Evolutionary conservation across 2,329 filamentous ascomycete species (phyloP).

Genomic region (Botrytis sinoallii): DNA sequence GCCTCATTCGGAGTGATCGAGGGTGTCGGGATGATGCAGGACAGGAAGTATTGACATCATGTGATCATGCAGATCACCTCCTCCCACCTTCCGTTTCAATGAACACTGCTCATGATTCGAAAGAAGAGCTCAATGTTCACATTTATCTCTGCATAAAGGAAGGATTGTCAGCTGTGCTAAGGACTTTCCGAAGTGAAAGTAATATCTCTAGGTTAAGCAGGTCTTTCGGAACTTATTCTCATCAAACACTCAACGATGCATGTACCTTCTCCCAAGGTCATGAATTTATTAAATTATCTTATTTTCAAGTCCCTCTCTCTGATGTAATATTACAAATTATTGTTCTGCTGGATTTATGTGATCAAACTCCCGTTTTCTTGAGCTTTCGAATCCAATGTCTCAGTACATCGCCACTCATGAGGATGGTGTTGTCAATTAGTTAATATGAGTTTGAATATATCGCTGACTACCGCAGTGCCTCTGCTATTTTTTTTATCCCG

Average conservation of each 20-base stretch:
- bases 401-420: not conserved
- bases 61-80: no score
- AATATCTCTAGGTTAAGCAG: not conserved
- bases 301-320: not conserved
- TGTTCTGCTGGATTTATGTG: not conserved
- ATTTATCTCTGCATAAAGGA: not conserved
- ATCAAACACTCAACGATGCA: not conserved
- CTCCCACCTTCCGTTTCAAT: no score
- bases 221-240: not conserved
- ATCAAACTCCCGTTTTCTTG: not conserved
- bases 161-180: not conserved
- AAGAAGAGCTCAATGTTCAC: accelerated
- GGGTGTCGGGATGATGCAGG: no score
- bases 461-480: not conserved
- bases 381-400: not conserved
- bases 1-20: no score
- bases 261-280: not conserved
- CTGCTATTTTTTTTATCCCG: accelerated
- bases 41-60: no score
- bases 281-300: not conserved
- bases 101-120: accelerated
- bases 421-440: not conserved
- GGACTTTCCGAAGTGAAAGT: not conserved
- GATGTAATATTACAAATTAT: not conserved
- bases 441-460: not conserved